Base-by-base conservation (phyloP, 2,329 filamentous ascomycete genomes). In the Fusarium incarnatum region DNA sequence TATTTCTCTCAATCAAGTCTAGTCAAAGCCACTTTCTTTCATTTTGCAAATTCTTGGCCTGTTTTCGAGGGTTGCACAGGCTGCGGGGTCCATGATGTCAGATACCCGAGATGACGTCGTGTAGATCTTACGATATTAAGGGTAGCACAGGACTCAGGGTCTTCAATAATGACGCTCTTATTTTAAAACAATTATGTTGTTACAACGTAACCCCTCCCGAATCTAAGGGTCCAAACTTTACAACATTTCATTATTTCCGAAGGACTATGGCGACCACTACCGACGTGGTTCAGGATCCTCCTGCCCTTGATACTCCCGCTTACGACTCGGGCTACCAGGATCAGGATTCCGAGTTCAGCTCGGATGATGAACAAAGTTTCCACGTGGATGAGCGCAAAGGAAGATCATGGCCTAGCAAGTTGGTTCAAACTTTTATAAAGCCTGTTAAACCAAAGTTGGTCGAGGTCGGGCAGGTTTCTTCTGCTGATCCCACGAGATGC, bases 11-110 rank as follows among this genome's bases (percentile, higher is more conserved):
- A 40, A 65, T 8, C 12, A 15, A 52, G 62, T 12, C 12, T 65
- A 60, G 53, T 4, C 7, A 20, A 15, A 15, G 5, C 49, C 49
- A 22, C 49, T 41, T 37, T 37, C 8, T 25, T 8, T 28, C 27
- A 28, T 28, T 12, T 13, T 30, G 4, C 8, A 4, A 4, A 7
- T 18, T 12, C 15, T 11, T 49, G 3, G 48, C 63, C 20, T 55
- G 62, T 60, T 54, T 55, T 52, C 6, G 40, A 25, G 3, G 47
- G 55, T 61, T 34, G 22, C 53, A n/a, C n/a, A 32, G 6, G 6
- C 30, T 32, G 63, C 63, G 42, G 61, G 60, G 61, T 55, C 41
- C 44, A 60, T 66, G 63, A 66, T 66, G 61, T 66, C 63, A 66
- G 60, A 27, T 8, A 0, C 16, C 5, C 7, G 8, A 12, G 34